phyloP scores from a whole-genome alignment of 2,329 filamentous ascomycete genomes.

The Calonectria leucothoes region DNA sequence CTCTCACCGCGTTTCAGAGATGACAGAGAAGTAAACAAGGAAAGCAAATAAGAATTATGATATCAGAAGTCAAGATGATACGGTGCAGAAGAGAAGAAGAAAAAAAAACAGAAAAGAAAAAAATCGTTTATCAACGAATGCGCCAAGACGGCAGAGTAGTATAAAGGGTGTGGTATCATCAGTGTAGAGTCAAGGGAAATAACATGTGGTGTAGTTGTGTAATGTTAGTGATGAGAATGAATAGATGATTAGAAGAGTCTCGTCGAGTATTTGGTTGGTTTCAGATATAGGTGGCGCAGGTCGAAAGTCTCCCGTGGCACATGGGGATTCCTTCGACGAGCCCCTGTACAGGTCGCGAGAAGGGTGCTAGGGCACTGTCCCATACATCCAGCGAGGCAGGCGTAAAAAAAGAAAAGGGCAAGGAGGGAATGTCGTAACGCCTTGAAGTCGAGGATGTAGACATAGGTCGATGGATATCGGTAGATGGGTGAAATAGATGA shows the following conservation, averaged over 20 bases:
- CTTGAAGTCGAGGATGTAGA: not conserved
- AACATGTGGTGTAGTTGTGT: conserved; percentile 15
- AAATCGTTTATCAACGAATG: conserved; percentile 21
- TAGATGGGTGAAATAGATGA: not conserved
- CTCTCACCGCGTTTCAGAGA: not conserved
- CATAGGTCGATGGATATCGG: not conserved
- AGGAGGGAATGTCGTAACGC: conserved; percentile 18
- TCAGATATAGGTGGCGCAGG: not conserved
- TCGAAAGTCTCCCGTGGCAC: not conserved
- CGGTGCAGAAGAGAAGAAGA: not conserved
- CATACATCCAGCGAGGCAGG: conserved; percentile 15
- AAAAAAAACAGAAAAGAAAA: conserved; percentile 4
- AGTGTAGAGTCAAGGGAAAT: conserved; percentile 34
- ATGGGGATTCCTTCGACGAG: not conserved
- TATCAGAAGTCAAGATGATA: conserved; percentile 9
- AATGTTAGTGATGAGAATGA: conserved; percentile 8
- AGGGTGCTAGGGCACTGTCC: conserved; percentile 10
- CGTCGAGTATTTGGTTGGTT: conserved; percentile 15
- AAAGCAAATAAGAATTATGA: conserved; percentile 15
- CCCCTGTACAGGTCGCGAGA: conserved; percentile 1
- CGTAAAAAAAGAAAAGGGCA: conserved; percentile 10
- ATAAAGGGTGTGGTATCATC: conserved; percentile 37
- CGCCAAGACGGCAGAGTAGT: conserved; percentile 27
- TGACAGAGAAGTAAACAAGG: not conserved
- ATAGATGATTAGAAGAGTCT: conserved; percentile 8